A percentile compares a stretch with the other conserved stretches of the same genome.
phyloP scores from a whole-genome alignment of 352 stramenopile species.

The Plasmopara halstedii region DNA sequence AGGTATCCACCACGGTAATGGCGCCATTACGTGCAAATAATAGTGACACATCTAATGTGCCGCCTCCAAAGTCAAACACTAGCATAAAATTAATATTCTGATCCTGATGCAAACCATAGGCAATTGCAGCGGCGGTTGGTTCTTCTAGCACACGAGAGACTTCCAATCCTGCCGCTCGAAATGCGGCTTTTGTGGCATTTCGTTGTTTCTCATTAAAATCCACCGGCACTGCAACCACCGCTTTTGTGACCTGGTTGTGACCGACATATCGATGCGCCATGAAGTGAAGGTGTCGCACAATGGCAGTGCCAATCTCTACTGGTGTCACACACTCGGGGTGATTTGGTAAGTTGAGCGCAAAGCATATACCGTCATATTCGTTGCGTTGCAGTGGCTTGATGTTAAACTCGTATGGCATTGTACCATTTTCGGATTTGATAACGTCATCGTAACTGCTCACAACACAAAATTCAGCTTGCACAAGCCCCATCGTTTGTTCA shows the following conservation, averaged over 20 bases:
- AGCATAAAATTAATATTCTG: conserved; percentile 89
- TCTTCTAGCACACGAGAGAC: conserved; percentile 68
- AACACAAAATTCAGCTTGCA: conserved; percentile 1
- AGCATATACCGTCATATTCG: conserved; percentile 33
- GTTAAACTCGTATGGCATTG: conserved; percentile 40
- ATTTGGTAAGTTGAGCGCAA: conserved; percentile 25
- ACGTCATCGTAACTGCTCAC: conserved; percentile 25
- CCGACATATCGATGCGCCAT: conserved; percentile 50
- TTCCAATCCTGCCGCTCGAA: conserved; percentile 33
- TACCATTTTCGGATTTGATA: conserved; percentile 9
- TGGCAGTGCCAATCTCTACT: conserved; percentile 27
- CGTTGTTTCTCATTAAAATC: conserved; percentile 43
- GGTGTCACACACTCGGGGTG: conserved; percentile 44
- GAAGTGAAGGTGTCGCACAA: conserved; percentile 37
- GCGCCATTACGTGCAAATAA: conserved; percentile 91
- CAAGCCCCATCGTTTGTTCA: neutral
- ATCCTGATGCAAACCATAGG: conserved; percentile 93
- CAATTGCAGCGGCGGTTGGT: conserved; percentile 92
- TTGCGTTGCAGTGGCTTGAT: conserved; percentile 11
- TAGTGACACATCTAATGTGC: conserved; percentile 91
- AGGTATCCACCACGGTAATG: conserved; percentile 94
- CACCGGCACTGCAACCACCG: conserved; percentile 55
- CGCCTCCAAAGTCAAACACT: conserved; percentile 94
- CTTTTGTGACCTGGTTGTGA: conserved; percentile 59
- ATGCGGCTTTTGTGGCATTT: conserved; percentile 35